Evolutionary conservation across 441 rosid genomes (phyloP).

Genomic region (Gossypium laxum): DNA sequence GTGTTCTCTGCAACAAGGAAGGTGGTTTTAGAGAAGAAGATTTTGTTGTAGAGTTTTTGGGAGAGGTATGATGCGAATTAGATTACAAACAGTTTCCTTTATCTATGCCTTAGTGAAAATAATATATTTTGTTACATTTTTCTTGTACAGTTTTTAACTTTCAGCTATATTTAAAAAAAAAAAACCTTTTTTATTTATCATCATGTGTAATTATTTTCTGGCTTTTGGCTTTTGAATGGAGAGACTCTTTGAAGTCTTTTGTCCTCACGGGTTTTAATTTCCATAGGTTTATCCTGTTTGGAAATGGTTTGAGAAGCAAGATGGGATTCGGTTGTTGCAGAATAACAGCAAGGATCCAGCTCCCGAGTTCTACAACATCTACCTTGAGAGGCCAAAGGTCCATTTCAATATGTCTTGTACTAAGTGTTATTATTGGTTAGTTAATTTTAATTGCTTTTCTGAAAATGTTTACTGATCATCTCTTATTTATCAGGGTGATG

Average conservation of each 20-base stretch:
- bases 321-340: conserved; percentile 92
- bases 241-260: conserved; percentile 6
- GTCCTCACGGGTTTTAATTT: conserved; percentile 20
- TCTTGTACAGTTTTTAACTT: neutral
- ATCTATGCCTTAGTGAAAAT: neutral
- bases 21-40: conserved; percentile 89
- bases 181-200: conserved; percentile 4
- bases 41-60: conserved; percentile 95
- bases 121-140: neutral
- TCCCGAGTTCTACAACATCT: conserved; percentile 97
- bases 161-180: neutral
- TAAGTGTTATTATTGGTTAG: neutral
- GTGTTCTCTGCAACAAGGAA: conserved; percentile 94
- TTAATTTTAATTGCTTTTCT: conserved; percentile 5
- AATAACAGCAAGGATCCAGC: conserved; percentile 92
- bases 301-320: conserved; percentile 99
- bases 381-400: conserved; percentile 99
- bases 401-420: conserved; percentile 11
- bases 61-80: conserved; percentile 66
- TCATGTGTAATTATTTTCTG: neutral
- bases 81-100: neutral
- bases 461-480: conserved; percentile 18
- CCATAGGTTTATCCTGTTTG: conserved; percentile 94
- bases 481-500: conserved; percentile 72
- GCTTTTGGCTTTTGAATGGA: neutral